Evolutionary conservation across 2,329 filamentous ascomycete genomes (phyloP).

Genomic region (Clarireedia monteithiana): DNA sequence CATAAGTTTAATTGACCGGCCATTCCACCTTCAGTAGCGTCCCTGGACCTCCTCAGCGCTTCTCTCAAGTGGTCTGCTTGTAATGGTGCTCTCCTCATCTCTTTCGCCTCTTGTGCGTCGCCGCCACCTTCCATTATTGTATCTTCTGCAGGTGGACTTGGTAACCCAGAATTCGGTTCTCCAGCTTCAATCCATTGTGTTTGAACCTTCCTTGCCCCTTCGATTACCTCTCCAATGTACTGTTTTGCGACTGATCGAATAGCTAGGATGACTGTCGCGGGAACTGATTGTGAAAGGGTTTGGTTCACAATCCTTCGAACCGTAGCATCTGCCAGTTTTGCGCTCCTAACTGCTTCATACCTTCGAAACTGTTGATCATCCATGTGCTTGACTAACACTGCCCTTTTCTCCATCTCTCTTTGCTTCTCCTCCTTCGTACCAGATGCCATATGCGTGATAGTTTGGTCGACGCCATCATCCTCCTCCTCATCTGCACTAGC

Average conservation of each 20-base stretch:
- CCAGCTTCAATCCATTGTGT: slow-evolving; percentile 58
- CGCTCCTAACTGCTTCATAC: slow-evolving; percentile 63
- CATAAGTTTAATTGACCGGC: slow-evolving; percentile 51
- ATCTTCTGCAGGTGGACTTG: slow-evolving; percentile 32
- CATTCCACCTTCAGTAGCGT: slow-evolving; percentile 51
- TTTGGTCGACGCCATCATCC: slow-evolving; percentile 31
- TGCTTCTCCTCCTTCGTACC: slow-evolving; percentile 61
- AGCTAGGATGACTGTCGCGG: slow-evolving; percentile 64
- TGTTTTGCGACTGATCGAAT: slow-evolving; percentile 70
- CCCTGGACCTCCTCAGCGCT: slow-evolving; percentile 60
- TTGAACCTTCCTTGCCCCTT: slow-evolving; percentile 62
- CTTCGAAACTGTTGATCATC: slow-evolving; percentile 59
- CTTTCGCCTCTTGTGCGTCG: slow-evolving; percentile 28
- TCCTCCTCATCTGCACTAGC: slow-evolving; percentile 45
- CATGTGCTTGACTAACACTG: slow-evolving; percentile 57
- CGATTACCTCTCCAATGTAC: slow-evolving; percentile 69
- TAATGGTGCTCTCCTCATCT: slow-evolving; percentile 47
- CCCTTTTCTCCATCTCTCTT: slow-evolving; percentile 48
- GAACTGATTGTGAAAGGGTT: slow-evolving; percentile 72
- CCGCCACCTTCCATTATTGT: slow-evolving; percentile 14
- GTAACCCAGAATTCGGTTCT: slow-evolving; percentile 49
- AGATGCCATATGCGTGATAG: slow-evolving; percentile 38
- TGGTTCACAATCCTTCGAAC: slow-evolving; percentile 73
- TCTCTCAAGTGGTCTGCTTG: slow-evolving; percentile 69
- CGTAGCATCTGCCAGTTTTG: slow-evolving; percentile 59